phyloP scores from a whole-genome alignment of 345 rosid species.

The Salix arbutifolia region DNA sequence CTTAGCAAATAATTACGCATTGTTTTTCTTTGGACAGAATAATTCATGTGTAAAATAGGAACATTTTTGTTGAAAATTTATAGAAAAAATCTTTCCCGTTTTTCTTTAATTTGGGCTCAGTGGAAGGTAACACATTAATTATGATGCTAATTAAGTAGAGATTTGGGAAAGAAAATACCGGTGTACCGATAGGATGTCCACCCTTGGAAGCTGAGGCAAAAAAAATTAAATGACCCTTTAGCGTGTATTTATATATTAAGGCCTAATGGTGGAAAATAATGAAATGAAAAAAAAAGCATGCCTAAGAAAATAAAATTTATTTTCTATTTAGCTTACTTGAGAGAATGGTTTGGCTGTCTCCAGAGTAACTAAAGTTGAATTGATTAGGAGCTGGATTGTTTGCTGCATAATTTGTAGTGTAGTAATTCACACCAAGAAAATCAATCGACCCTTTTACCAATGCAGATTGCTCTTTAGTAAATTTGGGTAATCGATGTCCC shows the following conservation, averaged over 20 bases:
- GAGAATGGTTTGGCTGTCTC: constrained; percentile 22
- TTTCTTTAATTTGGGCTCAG: no score
- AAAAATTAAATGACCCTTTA: background rate
- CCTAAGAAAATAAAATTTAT: no score
- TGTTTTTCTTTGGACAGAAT: no score
- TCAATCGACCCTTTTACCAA: constrained; percentile 49
- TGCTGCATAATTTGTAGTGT: constrained; percentile 40
- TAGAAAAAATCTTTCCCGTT: no score
- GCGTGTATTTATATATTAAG: no score
- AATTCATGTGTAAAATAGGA: background rate
- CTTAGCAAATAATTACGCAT: no score
- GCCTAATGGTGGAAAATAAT: no score
- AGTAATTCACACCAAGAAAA: constrained; percentile 55
- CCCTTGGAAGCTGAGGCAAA: constrained; percentile 25
- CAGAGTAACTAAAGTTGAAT: constrained; percentile 21
- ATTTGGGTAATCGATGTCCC: constrained; percentile 53
- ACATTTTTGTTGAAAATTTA: no score
- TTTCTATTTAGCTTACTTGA: background rate
- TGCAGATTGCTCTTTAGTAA: constrained; percentile 42
- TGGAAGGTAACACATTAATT: no score
- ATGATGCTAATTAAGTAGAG: background rate
- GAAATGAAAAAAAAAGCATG: background rate
- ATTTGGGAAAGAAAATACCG: constrained; percentile 12
- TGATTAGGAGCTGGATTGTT: background rate
- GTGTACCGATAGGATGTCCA: constrained; percentile 36